These are phyloP conservation scores for Pleurozium schreberi DNA, from an alignment of 225 moss, liverwort and hornwort species.

Conservation along the genomic window DNA sequence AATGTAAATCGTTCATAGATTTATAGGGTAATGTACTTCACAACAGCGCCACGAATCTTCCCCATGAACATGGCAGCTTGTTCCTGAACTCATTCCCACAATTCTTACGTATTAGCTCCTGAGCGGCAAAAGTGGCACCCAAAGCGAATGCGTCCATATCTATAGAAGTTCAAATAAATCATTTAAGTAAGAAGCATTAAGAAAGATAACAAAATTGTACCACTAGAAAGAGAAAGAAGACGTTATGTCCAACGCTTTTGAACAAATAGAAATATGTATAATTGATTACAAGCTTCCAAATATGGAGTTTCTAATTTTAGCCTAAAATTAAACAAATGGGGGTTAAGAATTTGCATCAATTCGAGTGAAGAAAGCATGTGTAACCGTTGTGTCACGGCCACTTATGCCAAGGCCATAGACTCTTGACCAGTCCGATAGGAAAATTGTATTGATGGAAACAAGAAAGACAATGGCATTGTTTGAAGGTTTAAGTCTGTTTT, in stretches of 20 bases:
- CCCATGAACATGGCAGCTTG: constrained; percentile 66
- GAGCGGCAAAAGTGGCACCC: too few species aligned
- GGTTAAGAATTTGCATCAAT: background rate
- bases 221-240: background rate
- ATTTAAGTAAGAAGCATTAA: background rate
- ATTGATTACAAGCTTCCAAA: background rate
- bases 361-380: background rate
- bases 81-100: constrained; percentile 29
- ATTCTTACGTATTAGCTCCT: background rate
- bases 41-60: constrained; percentile 70
- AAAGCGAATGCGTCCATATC: background rate
- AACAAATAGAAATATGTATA: background rate
- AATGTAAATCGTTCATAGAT: background rate
- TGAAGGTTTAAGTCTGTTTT: background rate
- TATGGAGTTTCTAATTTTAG: background rate
- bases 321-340: background rate
- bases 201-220: background rate
- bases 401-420: background rate
- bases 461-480: background rate
- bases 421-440: background rate
- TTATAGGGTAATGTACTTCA: constrained; percentile 77
- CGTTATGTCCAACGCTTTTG: background rate
- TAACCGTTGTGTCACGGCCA: background rate
- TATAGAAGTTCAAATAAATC: background rate
- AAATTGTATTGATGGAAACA: background rate